phyloP scores from a whole-genome alignment of 2,329 filamentous ascomycete genomes.

The Calonectria hongkongensis region DNA sequence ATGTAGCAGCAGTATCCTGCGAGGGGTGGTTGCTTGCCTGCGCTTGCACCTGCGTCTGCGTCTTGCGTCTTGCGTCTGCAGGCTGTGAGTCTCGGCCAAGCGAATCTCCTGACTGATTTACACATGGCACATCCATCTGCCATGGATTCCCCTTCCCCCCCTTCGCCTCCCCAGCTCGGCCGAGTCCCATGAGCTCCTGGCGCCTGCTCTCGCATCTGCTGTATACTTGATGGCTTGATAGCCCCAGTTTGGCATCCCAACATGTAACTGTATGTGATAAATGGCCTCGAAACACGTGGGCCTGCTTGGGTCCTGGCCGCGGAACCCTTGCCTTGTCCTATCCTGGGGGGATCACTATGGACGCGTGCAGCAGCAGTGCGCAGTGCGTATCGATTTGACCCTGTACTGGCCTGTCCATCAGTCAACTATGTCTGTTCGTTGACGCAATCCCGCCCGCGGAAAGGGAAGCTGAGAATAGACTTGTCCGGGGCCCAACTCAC shows the following conservation, averaged over 20 bases:
- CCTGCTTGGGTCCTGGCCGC: constrained; percentile 12
- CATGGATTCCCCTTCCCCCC: constrained; percentile 11
- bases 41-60: constrained; percentile 16
- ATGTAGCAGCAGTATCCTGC: neutral
- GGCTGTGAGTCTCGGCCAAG: constrained; percentile 15
- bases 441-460: constrained; percentile 33
- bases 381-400: constrained; percentile 21
- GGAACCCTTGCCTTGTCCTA: constrained; percentile 16
- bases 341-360: constrained; percentile 10
- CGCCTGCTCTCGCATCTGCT: neutral
- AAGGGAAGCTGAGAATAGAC: constrained; percentile 15
- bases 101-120: constrained; percentile 16
- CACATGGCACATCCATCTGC: constrained; percentile 11
- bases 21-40: constrained; percentile 13
- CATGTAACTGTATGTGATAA: constrained; percentile 28
- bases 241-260: constrained; percentile 14
- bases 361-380: neutral
- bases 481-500: constrained; percentile 15
- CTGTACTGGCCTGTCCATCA: neutral
- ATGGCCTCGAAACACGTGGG: constrained; percentile 32
- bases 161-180: constrained; percentile 20
- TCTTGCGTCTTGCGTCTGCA: constrained; percentile 24
- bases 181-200: constrained; percentile 11
- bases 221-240: neutral
- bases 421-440: constrained; percentile 29